Base-by-base conservation (phyloP, 2,329 filamentous ascomycete genomes). In the Ceratocystis eucalypticola region DNA sequence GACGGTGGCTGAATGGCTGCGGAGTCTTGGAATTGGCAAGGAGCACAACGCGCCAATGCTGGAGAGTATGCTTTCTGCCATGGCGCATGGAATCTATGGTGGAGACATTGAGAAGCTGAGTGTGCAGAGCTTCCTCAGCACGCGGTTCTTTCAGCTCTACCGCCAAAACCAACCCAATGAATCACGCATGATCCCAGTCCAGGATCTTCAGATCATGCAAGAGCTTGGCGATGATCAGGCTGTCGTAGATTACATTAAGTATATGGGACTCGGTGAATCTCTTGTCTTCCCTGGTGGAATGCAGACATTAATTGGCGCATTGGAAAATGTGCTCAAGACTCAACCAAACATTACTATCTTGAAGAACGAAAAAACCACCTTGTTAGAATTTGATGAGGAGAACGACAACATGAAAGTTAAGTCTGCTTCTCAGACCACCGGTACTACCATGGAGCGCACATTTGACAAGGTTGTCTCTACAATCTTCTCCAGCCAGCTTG, bases 71-170 rank as follows among this genome's bases (percentile, higher is more conserved):
- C 85, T 5, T 20, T 96, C 91, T 4, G 91, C 87, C 64, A 77
- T 85, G 72, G 72, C 91, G 65, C 94, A 97, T 75, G 94, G 94
- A 53, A 91, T 97, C 67, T 96, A 95, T 74, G 94, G 92, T 25
- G 94, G 94, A 4, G 89, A 96, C 75, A 84, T 96, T 61, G 85
- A 89, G 74, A 82, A 87, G 72, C 78, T 97, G 63, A 96, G 91
- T 74, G 84, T 84, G 61, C 84, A 84, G 70, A 85, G 84, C 63
- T 77, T 86, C 8, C 70, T 75, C 30, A 66, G 78, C 0, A 79
- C 79, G 72, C 69, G 80, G n/a, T 75, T 86, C 68, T 69, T 72
- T 33, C 69, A 66, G 65, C 61, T 64, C 28, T 64, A 72, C 65
- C 67, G 70, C 55, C n/a, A 61, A 45, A 20, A 28, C 7, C 67